These are phyloP conservation scores for Pseudogymnoascus sp. DNA, from an alignment of 2,329 filamentous ascomycete species.

Conservation along the genomic window DNA sequence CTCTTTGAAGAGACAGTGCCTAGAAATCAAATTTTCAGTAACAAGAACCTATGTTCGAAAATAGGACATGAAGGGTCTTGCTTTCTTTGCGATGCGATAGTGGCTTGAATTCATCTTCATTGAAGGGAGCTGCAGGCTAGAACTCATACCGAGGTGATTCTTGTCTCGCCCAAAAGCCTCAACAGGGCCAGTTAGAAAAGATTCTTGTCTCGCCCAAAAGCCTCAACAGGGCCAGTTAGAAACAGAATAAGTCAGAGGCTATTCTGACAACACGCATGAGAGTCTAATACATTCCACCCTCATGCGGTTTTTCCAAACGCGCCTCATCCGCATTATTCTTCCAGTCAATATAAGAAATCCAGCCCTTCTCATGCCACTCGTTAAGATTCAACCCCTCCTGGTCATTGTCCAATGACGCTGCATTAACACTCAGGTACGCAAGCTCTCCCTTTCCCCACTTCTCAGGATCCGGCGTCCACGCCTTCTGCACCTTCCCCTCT, in stretches of 20 bases:
- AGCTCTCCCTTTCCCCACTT: constrained; percentile 22
- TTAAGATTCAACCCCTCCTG: constrained; percentile 33
- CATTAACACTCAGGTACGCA: constrained; percentile 33
- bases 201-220: not conserved
- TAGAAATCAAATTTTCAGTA: too few species aligned
- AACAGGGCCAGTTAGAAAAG: not conserved
- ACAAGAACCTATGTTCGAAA: too few species aligned
- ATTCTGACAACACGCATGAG: not conserved
- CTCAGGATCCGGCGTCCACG: constrained; percentile 28
- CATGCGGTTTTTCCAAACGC: constrained; percentile 18
- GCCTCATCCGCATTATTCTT: constrained; percentile 13
- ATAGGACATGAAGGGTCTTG: too few species aligned
- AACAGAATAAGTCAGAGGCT: not conserved
- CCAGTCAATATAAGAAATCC: constrained; percentile 24
- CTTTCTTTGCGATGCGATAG: too few species aligned
- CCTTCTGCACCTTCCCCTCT: constrained; percentile 14
- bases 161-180: not conserved
- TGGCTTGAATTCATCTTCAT: too few species aligned
- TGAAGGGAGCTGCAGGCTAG: too few species aligned
- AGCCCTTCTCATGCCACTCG: constrained; percentile 30
- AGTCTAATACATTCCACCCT: constrained; percentile 23
- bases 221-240: not conserved
- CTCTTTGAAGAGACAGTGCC: too few species aligned
- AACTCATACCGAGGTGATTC: not conserved
- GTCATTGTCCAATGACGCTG: constrained; percentile 29